Percentiles rank a stretch among this genome's conserved stretches.
phyloP scores from a whole-genome alignment of 2,329 filamentous ascomycete species.

The Chaetomiaceae sp. region DNA sequence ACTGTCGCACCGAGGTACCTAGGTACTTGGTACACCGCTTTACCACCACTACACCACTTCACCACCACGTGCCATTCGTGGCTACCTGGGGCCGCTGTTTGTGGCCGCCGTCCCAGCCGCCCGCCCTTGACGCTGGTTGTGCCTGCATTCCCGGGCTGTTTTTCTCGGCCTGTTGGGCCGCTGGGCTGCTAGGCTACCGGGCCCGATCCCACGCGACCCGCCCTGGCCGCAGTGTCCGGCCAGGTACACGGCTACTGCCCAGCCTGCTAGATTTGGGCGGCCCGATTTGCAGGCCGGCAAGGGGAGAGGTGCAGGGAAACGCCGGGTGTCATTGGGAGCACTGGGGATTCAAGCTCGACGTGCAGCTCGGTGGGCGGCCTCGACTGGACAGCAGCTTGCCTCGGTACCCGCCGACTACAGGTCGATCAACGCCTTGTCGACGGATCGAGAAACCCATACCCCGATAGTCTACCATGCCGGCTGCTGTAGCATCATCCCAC shows the following conservation, averaged over 20 bases:
- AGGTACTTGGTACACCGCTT: no score
- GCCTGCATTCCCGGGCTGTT: neutral
- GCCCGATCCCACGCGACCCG: no score
- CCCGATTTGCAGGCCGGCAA: neutral
- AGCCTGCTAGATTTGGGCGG: neutral
- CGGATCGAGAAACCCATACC: neutral
- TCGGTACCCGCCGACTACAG: neutral
- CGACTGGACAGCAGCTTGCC: neutral
- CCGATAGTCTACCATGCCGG: conserved; percentile 28
- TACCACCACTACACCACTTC: no score
- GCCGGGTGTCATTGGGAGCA: neutral
- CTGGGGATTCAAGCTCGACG: neutral
- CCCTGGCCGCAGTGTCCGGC: no score
- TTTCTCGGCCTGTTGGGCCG: neutral
- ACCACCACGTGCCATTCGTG: conserved; percentile 2
- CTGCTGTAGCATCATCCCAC: conserved; percentile 38
- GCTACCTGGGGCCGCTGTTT: conserved; percentile 2
- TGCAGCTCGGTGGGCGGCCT: neutral
- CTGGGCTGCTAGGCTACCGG: neutral
- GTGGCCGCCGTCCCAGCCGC: conserved; percentile 8
- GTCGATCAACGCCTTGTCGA: neutral
- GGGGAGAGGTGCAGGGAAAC: neutral
- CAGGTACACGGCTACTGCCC: neutral
- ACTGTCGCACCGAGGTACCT: no score
- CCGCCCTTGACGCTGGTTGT: neutral